Base-by-base conservation (phyloP, 768 basidiomycete species). In the Lentinula raphanica region DNA sequence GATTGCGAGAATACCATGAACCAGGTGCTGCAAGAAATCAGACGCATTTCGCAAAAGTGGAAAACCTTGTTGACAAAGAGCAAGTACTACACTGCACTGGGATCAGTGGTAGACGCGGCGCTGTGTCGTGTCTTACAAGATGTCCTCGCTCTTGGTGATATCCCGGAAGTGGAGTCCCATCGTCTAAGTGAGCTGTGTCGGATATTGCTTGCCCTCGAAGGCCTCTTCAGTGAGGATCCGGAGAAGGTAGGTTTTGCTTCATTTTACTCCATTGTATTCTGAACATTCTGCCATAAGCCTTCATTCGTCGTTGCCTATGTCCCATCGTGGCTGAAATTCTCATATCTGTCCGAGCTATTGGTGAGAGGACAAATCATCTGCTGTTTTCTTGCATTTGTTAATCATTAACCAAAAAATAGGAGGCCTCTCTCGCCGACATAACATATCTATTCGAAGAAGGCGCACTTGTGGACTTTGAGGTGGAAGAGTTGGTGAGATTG, bases 311-410 rank as follows among this genome's bases (percentile, higher is more conserved):
- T 88, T 0, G 85, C 84, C 0, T 92, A 92, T 62, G 91, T 95
- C n/a, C 89, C 92, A 1, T 87, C 84, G 12, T 98, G 95, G 95
- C 77, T 97, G 64, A 96, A 96, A 70, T 96, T 92, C 70, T 93
- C 90, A 19, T 98, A 98, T 70, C 78, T 97, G 4, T 92, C 92
- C 1, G 94, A 97, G 69, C 79, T 98, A 12, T 69, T 98, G 78
- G 94, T 94, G 59, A 46, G 89, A 78, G 27, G 3, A 51, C n/a
- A n/a, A n/a, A n/a, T n/a, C n/a, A n/a, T n/a, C n/a, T 61, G n/a
- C 19, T 9, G 51, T 12, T 55, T 46, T 39, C 21, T 59, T 35
- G 17, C 55, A 39, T 19, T 13, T 32, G 21, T 55, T 32, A 23
- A 15, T 31, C 19, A 48, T 59, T 27, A 50, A n/a, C n/a, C 63